Base-by-base conservation (phyloP, 75 land plant genomes). In the Picea sitchensis region DNA sequence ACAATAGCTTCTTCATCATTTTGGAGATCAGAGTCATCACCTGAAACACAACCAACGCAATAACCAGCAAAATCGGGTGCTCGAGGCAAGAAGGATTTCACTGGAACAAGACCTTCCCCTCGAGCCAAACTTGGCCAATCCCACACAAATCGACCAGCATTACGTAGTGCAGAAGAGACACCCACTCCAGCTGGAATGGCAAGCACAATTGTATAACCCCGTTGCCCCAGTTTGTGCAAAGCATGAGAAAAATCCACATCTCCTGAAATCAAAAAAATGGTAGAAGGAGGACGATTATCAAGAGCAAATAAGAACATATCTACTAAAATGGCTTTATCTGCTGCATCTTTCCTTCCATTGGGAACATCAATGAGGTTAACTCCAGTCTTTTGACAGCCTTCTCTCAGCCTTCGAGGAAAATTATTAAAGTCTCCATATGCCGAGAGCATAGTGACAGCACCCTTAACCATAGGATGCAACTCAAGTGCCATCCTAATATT, bases 301-400 rank as follows among this genome's bases (percentile, higher is more conserved):
- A 96, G 95, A 32, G 99, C 99, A 91, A 92, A 96, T 56, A 96
- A 81, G 74, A 96, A 96, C 99, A 96, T 92, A 79, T 96, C 99
- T 68, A 94, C 93, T 71, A 96, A 81, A 31, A 96, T 96, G 61
- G 99, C 99, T 80, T 96, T 96, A 77, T 96, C 99, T 36, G 99
- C 92, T 44, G 99, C 99, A 85, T 96, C 98, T 83, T 96, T 96
- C 61, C 91, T 88, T 14, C 99, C 98, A 88, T 95, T 94, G 17
- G 99, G 99, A 34, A 96, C 99, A 79, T 96, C 99, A 47, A 96
- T 90, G 23, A 96, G 98, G 69, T 96, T 96, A 36, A 96, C 91
- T 44, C 98, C 99, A 21, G 99, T 96, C 65, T 98, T 88, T 76
- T 96, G 99, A 88, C 99, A 96, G 8, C 99, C 99, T 82, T 96